Base-by-base conservation (phyloP, 495 filamentous ascomycete species). In the Neurospora sp. region DNA sequence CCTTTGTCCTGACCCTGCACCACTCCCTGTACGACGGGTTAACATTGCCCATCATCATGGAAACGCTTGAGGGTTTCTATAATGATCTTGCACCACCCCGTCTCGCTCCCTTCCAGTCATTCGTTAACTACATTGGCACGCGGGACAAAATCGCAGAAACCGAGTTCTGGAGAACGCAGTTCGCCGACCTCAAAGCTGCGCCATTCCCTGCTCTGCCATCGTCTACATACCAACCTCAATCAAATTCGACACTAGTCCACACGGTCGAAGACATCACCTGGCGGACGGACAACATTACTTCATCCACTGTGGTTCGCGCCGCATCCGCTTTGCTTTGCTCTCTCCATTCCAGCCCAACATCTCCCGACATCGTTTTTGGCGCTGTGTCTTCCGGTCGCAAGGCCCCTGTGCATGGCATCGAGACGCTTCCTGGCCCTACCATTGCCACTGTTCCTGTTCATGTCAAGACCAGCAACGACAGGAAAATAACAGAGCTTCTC, bases 21-120 rank as follows among this genome's bases (percentile, higher is more conserved):
- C 90, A 93, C 74, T 87, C 88, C 5, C 77, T 92, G 4, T 93
- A 92, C 75, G 91, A 93, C 73, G 90, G 90, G 18, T 91, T 89
- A 87, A 89, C 86, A 8, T 84, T 89, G 78, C 83, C 84, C 3
- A 75, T 90, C 0, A 81, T 91, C 12, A 80, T 90, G 6, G 81
- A 89, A 11, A 82, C 86, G 70, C 85, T 90, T 23, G 84, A 85
- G 59, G 76, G 74, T 4, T 75, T 79, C 5, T 85, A 85, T 54
- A 70, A 74, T 7, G 76, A 77, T 12, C 74, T 77, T 3, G n/a
- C 74, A 16, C 76, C 76, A 1, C 86, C 84, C 71, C 86, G 87
- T 80, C 82, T 82, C 5, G 78, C 81, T 5, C 78, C 83, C 23
- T 86, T 86, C 78, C 81, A 81, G 73, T 76, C 82, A 42, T 85